A percentile compares a stretch with the other conserved stretches of the same genome.
Evolutionary conservation across 352 stramenopile species (phyloP).

Genomic region (Pythium dissotocum): DNA sequence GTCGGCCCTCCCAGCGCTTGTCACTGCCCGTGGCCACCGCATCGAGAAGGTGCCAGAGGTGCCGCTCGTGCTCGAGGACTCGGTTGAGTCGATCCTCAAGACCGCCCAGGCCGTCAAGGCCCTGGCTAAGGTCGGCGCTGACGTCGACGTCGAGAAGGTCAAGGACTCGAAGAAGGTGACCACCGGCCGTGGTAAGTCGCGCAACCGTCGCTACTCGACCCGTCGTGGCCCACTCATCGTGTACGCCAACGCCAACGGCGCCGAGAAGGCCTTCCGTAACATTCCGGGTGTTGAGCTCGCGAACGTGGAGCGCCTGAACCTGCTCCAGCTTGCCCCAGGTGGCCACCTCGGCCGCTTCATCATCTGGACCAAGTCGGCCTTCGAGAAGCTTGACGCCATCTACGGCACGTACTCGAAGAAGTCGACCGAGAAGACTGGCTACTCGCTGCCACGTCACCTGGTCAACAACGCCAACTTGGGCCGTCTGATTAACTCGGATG

Average conservation of each 20-base stretch:
- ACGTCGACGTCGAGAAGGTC: slow-evolving; percentile 97
- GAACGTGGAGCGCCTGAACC: slow-evolving; percentile 97
- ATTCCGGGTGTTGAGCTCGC: slow-evolving; percentile 97
- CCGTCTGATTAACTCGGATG: slow-evolving; percentile 99
- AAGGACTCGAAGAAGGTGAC: slow-evolving; percentile 98
- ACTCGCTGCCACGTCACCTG: slow-evolving; percentile 91
- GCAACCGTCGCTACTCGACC: slow-evolving; percentile 97
- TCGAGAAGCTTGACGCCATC: slow-evolving; percentile 96
- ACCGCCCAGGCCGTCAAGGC: slow-evolving; percentile 95
- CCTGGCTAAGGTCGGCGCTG: slow-evolving; percentile 93
- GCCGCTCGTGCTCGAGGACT: slow-evolving; percentile 95
- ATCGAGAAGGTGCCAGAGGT: slow-evolving; percentile 98
- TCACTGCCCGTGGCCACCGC: slow-evolving; percentile 97
- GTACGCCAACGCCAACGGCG: slow-evolving; percentile 93
- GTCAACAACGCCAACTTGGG: slow-evolving; percentile 99
- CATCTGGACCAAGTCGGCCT: slow-evolving; percentile 98
- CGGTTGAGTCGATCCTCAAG: slow-evolving; percentile 93
- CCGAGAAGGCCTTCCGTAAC: slow-evolving; percentile 97
- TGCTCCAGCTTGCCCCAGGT: slow-evolving; percentile 97
- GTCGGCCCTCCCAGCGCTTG: slow-evolving; percentile 95
- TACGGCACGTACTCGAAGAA: slow-evolving; percentile 95
- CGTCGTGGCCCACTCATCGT: slow-evolving; percentile 96
- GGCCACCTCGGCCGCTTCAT: slow-evolving; percentile 99
- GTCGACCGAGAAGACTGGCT: slow-evolving; percentile 90
- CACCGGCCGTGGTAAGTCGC: slow-evolving; percentile 98